These are phyloP conservation scores for Neurospora hispaniola DNA, from an alignment of 495 filamentous ascomycete species.

Conservation along the genomic window DNA sequence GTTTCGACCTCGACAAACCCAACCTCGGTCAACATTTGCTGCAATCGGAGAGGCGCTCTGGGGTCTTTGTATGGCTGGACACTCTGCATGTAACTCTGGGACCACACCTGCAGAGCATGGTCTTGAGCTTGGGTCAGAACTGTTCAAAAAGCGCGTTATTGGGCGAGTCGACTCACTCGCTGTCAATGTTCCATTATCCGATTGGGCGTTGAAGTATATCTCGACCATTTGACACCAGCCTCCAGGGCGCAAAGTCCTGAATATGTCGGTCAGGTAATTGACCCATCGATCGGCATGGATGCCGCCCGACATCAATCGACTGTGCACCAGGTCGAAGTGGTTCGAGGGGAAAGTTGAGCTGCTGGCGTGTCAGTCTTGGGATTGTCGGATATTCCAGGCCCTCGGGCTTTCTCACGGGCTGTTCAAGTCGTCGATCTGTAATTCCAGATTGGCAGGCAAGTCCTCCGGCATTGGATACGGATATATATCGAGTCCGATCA, in stretches of 20 bases:
- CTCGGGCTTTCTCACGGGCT: slow-evolving; percentile 36
- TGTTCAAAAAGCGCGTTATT: neutral
- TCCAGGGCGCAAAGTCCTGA: slow-evolving; percentile 41
- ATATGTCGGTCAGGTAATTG: slow-evolving; percentile 69
- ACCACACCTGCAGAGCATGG: slow-evolving; percentile 67
- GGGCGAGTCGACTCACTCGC: slow-evolving; percentile 30
- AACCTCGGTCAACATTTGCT: slow-evolving; percentile 49
- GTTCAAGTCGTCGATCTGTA: slow-evolving; percentile 76
- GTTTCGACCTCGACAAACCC: slow-evolving; percentile 65
- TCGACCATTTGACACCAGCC: slow-evolving; percentile 93
- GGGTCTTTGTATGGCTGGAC: slow-evolving; percentile 61
- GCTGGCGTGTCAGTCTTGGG: slow-evolving; percentile 2
- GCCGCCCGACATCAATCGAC: slow-evolving; percentile 65
- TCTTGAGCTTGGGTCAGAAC: slow-evolving; percentile 23
- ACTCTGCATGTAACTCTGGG: slow-evolving; percentile 53
- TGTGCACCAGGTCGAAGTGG: slow-evolving; percentile 86
- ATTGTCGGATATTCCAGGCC: neutral
- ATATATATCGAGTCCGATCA: slow-evolving; percentile 71
- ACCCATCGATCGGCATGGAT: slow-evolving; percentile 70
- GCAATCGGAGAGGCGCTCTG: slow-evolving; percentile 54
- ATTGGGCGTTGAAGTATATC: slow-evolving; percentile 79
- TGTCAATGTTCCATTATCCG: slow-evolving; percentile 74
- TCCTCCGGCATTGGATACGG: slow-evolving; percentile 64
- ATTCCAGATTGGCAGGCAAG: slow-evolving; percentile 56
- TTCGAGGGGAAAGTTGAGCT: slow-evolving; percentile 65